These are phyloP conservation scores for Gynandropsis gynandra DNA, from an alignment of 345 rosid species.

Conservation along the genomic window DNA sequence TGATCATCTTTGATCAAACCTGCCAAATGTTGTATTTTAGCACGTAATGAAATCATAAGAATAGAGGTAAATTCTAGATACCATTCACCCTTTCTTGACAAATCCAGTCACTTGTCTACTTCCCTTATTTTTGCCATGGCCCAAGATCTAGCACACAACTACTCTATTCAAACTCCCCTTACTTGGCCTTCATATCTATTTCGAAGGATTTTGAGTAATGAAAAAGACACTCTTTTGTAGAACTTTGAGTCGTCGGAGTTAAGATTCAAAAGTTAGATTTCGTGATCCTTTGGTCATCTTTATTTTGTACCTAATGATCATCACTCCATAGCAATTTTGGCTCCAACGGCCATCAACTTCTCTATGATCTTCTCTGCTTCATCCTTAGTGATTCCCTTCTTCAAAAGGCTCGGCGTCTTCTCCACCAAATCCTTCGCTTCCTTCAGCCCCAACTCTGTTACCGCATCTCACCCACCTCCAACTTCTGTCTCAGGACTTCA, in stretches of 20 bases:
- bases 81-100: background rate
- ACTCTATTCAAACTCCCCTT: background rate
- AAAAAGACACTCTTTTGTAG: no score
- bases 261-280: no score
- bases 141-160: no score
- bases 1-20: slow-evolving; percentile 12
- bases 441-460: slow-evolving; percentile 67
- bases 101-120: background rate
- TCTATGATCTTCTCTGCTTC: slow-evolving; percentile 78
- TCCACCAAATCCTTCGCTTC: slow-evolving; percentile 96
- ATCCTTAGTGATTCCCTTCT: slow-evolving; percentile 83
- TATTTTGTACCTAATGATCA: slow-evolving; percentile 38
- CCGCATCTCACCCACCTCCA: slow-evolving; percentile 54
- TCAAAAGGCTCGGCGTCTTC: slow-evolving; percentile 73
- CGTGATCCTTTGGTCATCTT: no score
- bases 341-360: slow-evolving; percentile 83
- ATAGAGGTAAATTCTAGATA: background rate
- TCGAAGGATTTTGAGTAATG: no score
- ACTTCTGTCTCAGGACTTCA: slow-evolving; percentile 46
- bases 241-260: no score
- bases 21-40: slow-evolving; percentile 14
- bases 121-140: background rate
- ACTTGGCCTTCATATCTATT: background rate
- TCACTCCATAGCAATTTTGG: slow-evolving; percentile 76
- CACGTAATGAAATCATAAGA: background rate